Evolutionary conservation across 176 grass and related monocot species (phyloP).

Genomic region (Oropetium thomaeum): DNA sequence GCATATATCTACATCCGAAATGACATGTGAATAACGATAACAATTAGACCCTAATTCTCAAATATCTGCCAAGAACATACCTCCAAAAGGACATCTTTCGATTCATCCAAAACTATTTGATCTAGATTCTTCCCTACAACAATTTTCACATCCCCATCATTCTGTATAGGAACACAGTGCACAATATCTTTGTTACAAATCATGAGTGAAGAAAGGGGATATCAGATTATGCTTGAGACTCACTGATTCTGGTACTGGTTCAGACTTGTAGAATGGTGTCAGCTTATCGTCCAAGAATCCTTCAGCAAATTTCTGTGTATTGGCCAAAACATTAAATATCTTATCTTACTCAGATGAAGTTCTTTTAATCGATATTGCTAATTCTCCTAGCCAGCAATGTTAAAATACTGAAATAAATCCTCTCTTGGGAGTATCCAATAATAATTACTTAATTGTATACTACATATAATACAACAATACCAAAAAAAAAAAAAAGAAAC

Average conservation of each 20-base stretch:
- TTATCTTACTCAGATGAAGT: not conserved
- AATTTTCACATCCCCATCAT: conserved; percentile 86
- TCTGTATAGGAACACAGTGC: conserved; percentile 48
- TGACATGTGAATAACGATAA: not conserved
- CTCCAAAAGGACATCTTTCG: conserved; percentile 95
- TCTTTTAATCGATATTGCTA: not conserved
- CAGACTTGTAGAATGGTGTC: conserved; percentile 83
- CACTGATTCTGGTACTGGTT: conserved; percentile 77
- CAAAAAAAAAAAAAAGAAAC: not conserved
- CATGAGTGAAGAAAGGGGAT: conserved; percentile 1
- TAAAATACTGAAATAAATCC: conserved; percentile 10
- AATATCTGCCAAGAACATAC: conserved; percentile 25
- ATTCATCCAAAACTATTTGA: conserved; percentile 90
- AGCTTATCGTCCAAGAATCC: conserved; percentile 82
- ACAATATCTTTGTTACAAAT: not conserved
- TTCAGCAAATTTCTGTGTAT: conserved; percentile 59
- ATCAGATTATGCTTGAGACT: conserved; percentile 27
- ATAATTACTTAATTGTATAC: not conserved
- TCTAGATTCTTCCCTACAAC: conserved; percentile 91
- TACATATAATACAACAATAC: not conserved
- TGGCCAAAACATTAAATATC: not conserved
- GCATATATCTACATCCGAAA: conserved; percentile 70
- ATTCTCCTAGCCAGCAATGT: conserved; percentile 5
- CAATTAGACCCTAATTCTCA: conserved; percentile 5
- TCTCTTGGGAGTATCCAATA: not conserved